Evolutionary conservation across 129 eudicot species (phyloP).

Genomic region (Flaveria sonorensis): DNA sequence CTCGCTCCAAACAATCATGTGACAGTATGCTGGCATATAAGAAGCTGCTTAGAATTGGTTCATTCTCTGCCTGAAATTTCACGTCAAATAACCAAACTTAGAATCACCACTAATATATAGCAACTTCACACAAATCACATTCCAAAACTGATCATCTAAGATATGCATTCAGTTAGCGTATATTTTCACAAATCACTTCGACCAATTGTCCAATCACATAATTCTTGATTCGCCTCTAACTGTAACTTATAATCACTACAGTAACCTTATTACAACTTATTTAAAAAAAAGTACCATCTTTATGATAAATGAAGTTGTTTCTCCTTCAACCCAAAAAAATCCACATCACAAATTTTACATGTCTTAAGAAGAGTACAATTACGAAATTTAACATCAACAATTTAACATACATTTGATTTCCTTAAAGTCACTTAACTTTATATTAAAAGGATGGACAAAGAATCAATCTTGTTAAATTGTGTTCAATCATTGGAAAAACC

Average conservation of each 20-base stretch:
- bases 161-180: neutral
- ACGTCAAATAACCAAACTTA: constrained; percentile 22
- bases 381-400: neutral
- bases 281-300: constrained; percentile 17
- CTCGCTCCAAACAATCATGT: constrained; percentile 67
- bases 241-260: neutral
- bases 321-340: neutral
- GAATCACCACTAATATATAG: neutral
- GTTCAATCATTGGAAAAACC: constrained; percentile 10
- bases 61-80: constrained; percentile 69
- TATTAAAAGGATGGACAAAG: constrained; percentile 4
- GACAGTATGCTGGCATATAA: constrained; percentile 67
- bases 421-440: constrained; percentile 5
- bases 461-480: constrained; percentile 17
- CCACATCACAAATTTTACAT: constrained; percentile 10
- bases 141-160: neutral
- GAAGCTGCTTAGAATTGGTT: constrained; percentile 73
- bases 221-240: neutral
- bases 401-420: neutral
- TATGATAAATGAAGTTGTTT: neutral
- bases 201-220: constrained; percentile 1
- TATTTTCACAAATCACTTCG: constrained; percentile 16
- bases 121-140: neutral
- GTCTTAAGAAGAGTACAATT: neutral
- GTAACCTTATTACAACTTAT: constrained; percentile 8